Percentiles rank a stretch among this genome's conserved stretches.
These are phyloP conservation scores for Chaetothyriales sp. DNA, from an alignment of 2,329 filamentous ascomycete genomes.

Conservation along the genomic window DNA sequence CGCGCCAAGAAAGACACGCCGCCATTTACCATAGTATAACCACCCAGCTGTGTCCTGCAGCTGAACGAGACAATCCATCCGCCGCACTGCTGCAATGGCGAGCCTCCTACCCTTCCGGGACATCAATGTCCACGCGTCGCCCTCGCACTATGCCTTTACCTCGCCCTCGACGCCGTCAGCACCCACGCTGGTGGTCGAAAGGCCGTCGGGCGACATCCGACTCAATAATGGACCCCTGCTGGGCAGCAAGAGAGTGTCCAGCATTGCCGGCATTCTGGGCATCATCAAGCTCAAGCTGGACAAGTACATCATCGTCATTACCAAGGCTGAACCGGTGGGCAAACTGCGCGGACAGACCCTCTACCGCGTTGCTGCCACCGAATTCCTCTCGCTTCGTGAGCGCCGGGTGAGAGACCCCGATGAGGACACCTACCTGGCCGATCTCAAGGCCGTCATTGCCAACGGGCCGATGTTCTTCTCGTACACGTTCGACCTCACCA, in stretches of 20 bases:
- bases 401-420: slow-evolving; percentile 80
- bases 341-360: slow-evolving; percentile 90
- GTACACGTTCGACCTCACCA: slow-evolving; percentile 91
- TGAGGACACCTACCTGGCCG: slow-evolving; percentile 74
- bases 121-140: slow-evolving; percentile 87
- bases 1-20: neutral
- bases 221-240: slow-evolving; percentile 65
- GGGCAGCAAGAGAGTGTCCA: slow-evolving; percentile 71
- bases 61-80: neutral
- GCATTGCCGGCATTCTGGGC: slow-evolving; percentile 86
- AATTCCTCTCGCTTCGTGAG: slow-evolving; percentile 82
- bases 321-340: slow-evolving; percentile 80
- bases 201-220: slow-evolving; percentile 79
- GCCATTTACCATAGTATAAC: neutral
- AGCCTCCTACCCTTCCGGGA: slow-evolving; percentile 64
- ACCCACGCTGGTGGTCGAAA: slow-evolving; percentile 73
- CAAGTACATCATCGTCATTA: slow-evolving; percentile 95
- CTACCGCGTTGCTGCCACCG: slow-evolving; percentile 80
- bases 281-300: slow-evolving; percentile 86
- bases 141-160: slow-evolving; percentile 88
- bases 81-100: slow-evolving; percentile 8
- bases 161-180: slow-evolving; percentile 87
- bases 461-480: slow-evolving; percentile 93
- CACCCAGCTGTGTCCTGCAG: neutral
- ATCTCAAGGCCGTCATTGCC: slow-evolving; percentile 70